Evolutionary conservation across 1,139 yeast genomes (phyloP).

Genomic region (Magnusiomyces magnusii): DNA sequence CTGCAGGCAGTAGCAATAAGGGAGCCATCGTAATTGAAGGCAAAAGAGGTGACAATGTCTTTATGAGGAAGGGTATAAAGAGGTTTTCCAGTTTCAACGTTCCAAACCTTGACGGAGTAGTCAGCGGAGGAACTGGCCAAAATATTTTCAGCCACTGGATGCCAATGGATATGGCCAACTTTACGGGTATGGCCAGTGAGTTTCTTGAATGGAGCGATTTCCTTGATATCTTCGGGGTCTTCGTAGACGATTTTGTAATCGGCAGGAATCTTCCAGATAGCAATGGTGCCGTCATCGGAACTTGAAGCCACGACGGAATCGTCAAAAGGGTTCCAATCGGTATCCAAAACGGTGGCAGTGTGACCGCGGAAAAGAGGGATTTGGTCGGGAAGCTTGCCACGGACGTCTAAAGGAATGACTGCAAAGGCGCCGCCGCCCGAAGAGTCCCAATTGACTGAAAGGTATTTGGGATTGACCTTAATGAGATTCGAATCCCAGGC

Average conservation of each 20-base stretch:
- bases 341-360: slow-evolving; percentile 89
- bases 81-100: slow-evolving; percentile 65
- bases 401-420: slow-evolving; percentile 74
- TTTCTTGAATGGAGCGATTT: slow-evolving; percentile 59
- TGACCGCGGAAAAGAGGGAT: slow-evolving; percentile 94
- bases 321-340: slow-evolving; percentile 90
- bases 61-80: slow-evolving; percentile 72
- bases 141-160: slow-evolving; percentile 80
- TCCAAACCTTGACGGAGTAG: slow-evolving; percentile 87
- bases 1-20: slow-evolving; percentile 85
- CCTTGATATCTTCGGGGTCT: slow-evolving; percentile 58
- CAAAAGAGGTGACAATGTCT: slow-evolving; percentile 83
- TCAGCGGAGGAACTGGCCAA: slow-evolving; percentile 88
- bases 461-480: slow-evolving; percentile 73
- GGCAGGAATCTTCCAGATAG: slow-evolving; percentile 80
- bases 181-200: slow-evolving; percentile 85
- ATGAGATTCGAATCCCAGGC: slow-evolving; percentile 95
- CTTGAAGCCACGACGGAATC: slow-evolving; percentile 69
- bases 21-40: slow-evolving; percentile 85
- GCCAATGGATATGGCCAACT: slow-evolving; percentile 88
- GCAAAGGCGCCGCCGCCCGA: slow-evolving; percentile 98
- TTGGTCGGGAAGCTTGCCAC: slow-evolving; percentile 91
- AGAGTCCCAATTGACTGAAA: slow-evolving; percentile 87
- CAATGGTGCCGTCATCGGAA: slow-evolving; percentile 86
- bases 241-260: slow-evolving; percentile 46